Conservation (phyloP, 169 alveolate genomes). For the Sarcocystis neurona region DNA sequence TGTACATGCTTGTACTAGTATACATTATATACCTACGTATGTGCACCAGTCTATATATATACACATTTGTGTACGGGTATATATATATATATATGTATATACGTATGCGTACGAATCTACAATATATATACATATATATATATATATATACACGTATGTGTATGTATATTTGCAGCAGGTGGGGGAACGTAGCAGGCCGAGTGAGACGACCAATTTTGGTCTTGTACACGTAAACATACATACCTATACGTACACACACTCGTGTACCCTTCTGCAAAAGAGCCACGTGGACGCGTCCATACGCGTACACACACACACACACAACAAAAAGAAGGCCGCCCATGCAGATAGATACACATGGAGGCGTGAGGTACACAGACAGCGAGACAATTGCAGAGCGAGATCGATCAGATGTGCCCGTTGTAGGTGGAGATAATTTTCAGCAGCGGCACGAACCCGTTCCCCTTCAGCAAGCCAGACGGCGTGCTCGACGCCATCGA, state of each 20-base stretch:
- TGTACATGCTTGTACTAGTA: no score
- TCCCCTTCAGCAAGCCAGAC: neutral
- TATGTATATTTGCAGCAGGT: neutral
- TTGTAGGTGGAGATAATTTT: no score
- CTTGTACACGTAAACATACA: neutral
- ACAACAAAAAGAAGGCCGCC: neutral
- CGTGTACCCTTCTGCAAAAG: no score
- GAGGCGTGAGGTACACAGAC: no score
- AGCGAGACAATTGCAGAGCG: no score
- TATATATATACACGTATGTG: neutral
- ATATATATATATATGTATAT: neutral
- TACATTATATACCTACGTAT: no score
- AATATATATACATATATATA: neutral
- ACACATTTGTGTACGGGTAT: neutral
- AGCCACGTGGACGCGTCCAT: neutral
- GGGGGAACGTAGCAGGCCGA: neutral
- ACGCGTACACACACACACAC: neutral
- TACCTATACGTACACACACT: neutral
- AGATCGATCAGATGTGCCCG: no score
- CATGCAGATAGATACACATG: no score
- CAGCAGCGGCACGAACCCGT: no score
- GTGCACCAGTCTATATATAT: neutral
- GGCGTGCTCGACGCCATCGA: conserved; percentile 14
- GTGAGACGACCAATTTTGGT: neutral
- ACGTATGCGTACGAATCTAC: neutral